Evolutionary conservation across 306 rosid species (phyloP).

Genomic region (Cucurbita moschata): DNA sequence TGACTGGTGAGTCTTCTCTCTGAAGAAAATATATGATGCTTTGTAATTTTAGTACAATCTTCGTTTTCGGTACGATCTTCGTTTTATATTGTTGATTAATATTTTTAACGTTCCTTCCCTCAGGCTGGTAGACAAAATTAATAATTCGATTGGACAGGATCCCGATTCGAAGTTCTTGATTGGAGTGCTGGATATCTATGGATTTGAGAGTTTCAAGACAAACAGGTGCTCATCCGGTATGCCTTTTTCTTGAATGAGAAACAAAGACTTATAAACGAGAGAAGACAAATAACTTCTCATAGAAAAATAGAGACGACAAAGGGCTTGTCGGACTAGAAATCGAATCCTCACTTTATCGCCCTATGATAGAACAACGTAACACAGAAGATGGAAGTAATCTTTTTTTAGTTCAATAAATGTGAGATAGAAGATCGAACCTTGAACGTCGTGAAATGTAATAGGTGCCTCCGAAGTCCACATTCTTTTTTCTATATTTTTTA

Average conservation of each 20-base stretch:
- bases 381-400: too few species aligned
- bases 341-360: too few species aligned
- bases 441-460: too few species aligned
- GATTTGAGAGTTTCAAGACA: conserved; percentile 99
- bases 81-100: conserved; percentile 4
- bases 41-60: not conserved
- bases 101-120: conserved; percentile 11
- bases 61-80: not conserved
- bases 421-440: too few species aligned
- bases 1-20: conserved; percentile 60
- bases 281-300: not conserved
- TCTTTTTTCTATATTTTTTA: too few species aligned
- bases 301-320: too few species aligned
- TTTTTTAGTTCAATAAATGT: too few species aligned
- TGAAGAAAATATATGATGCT: conserved; percentile 7
- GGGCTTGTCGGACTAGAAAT: too few species aligned
- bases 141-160: conserved; percentile 90
- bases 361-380: too few species aligned
- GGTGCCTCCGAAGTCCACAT: too few species aligned
- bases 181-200: conserved; percentile 97
- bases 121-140: conserved; percentile 96
- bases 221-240: conserved; percentile 70
- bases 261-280: conserved; percentile 3
- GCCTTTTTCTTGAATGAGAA: conserved; percentile 32
- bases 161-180: conserved; percentile 71